Evolutionary conservation across 352 stramenopile genomes (phyloP).

Genomic region (Pythium periplocum): DNA sequence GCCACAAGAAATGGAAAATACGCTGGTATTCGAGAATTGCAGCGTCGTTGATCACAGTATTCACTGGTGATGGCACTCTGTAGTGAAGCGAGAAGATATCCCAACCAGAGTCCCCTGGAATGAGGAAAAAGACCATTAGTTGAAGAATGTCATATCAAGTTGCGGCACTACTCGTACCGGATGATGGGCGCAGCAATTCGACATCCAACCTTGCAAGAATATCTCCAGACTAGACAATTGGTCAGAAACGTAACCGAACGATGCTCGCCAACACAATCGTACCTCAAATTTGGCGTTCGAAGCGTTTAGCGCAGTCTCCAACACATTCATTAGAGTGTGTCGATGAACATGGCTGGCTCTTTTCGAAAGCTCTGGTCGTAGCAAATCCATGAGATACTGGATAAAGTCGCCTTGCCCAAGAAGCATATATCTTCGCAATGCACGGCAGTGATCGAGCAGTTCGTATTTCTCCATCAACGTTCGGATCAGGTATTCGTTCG

Average conservation of each 20-base stretch:
- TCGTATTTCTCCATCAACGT: slow-evolving; percentile 91
- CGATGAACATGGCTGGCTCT: slow-evolving; percentile 90
- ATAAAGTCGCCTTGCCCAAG: slow-evolving; percentile 98
- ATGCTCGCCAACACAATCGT: not conserved
- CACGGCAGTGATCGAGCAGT: slow-evolving; percentile 92
- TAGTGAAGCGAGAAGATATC: slow-evolving; percentile 93
- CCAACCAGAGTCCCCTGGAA: slow-evolving; percentile 86
- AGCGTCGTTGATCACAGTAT: slow-evolving; percentile 84
- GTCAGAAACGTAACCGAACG: not conserved
- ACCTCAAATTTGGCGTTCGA: slow-evolving; percentile 96
- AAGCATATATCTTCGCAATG: slow-evolving; percentile 97
- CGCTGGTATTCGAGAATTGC: slow-evolving; percentile 85
- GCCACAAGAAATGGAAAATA: slow-evolving; percentile 90
- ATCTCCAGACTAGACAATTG: slow-evolving; percentile 57
- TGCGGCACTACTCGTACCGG: slow-evolving; percentile 22
- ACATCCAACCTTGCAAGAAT: slow-evolving; percentile 92
- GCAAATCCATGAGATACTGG: slow-evolving; percentile 93
- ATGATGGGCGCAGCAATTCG: slow-evolving; percentile 79
- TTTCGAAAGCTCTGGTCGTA: slow-evolving; percentile 89
- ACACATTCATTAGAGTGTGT: slow-evolving; percentile 92
- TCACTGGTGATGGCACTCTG: slow-evolving; percentile 80
- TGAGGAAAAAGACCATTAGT: too few relatives aligned
- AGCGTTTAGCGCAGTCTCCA: slow-evolving; percentile 92
- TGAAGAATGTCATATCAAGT: too few relatives aligned
- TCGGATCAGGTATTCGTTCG: slow-evolving; percentile 90